phyloP scores from a whole-genome alignment of 768 basidiomycete species.

The Hirschioporus abietinus region DNA sequence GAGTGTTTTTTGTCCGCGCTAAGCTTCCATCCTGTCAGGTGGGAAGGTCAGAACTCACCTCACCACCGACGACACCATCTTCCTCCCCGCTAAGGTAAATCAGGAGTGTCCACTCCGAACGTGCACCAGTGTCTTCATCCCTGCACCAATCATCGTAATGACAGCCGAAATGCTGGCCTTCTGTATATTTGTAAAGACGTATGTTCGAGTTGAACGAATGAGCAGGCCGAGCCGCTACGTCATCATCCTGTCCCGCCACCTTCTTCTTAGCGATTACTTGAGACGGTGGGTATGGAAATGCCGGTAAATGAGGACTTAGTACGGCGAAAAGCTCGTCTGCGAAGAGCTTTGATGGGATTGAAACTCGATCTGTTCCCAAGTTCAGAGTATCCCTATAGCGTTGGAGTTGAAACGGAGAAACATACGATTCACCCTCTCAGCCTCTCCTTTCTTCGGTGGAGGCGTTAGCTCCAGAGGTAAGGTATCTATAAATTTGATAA shows the following conservation, averaged over 20 bases:
- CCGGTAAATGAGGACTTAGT: slow-evolving; percentile 54
- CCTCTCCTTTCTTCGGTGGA: slow-evolving; percentile 69
- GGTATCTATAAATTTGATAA: slow-evolving; percentile 52
- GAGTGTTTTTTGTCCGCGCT: too few species aligned
- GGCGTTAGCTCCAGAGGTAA: slow-evolving; percentile 62
- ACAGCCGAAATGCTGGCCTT: slow-evolving; percentile 62
- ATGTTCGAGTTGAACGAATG: slow-evolving; percentile 72
- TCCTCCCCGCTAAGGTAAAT: slow-evolving; percentile 68
- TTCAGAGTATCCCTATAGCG: neutral
- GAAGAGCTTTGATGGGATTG: slow-evolving; percentile 52
- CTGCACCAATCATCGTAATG: slow-evolving; percentile 73
- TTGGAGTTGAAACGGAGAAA: slow-evolving; percentile 4
- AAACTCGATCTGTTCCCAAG: slow-evolving; percentile 48
- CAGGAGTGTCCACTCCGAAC: slow-evolving; percentile 74
- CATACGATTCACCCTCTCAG: slow-evolving; percentile 64
- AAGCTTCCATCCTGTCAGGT: slow-evolving; percentile 2
- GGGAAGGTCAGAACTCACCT: slow-evolving; percentile 32
- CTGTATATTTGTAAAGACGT: slow-evolving; percentile 62
- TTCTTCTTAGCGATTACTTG: slow-evolving; percentile 1
- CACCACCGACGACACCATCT: slow-evolving; percentile 69
- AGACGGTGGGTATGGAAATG: slow-evolving; percentile 40
- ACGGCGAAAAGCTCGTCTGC: slow-evolving; percentile 45
- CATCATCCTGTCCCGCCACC: slow-evolving; percentile 4
- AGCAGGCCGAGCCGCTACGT: slow-evolving; percentile 30
- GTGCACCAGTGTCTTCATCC: slow-evolving; percentile 51